Evolutionary conservation across 768 basidiomycete species (phyloP), one percentile per base, ranked within the genome.

Genomic region (Pleurotus sapidus): DNA sequence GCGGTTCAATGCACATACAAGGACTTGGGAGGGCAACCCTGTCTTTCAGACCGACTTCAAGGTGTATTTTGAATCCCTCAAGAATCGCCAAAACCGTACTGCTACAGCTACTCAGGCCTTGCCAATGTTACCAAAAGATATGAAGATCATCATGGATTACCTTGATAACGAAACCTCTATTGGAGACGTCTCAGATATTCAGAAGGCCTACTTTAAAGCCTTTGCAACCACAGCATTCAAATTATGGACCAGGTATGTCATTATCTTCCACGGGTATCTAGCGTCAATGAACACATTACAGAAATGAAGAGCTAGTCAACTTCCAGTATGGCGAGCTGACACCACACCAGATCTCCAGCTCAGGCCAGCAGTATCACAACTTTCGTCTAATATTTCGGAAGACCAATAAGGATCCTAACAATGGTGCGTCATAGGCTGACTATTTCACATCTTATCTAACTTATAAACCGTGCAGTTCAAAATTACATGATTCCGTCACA

Each of bases 331-430:
- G 39, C 38, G 56, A 63, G 12, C 24, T 63, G n/a, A 40, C 18
- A 30, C 50, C n/a, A 56, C 34, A n/a, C 50, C 53, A 47, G 27
- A n/a, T 24, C 59, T 59, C 6, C 60, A 60, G 25, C 50, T 59
- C 37, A 12, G 49, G 49, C 8, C 17, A 57, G 14, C 25, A 38
- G 23, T 63, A 61, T 37, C 51, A 59, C 38, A 59, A 63, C 25
- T 61, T 62, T 47, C 37, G 53, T 17, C 61, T 65, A 17, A 56
- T 63, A 5, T 66, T 63, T 46, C 60, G 54, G 15, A 66, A 64
- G 50, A 67, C 60, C 2, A 66, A 61, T 59, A 62, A 61, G 55
- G 65, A 64, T 49, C 60, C 54, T 14, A 64, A 53, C 15, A 66
- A 64, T 55, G 55, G 59, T 60, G 49, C 20, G n/a, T 20, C 42